A percentile compares a stretch with the other conserved stretches of the same genome.
Conservation (phyloP, 2,329 filamentous ascomycete genomes). For the Colletotrichum tropicale region DNA sequence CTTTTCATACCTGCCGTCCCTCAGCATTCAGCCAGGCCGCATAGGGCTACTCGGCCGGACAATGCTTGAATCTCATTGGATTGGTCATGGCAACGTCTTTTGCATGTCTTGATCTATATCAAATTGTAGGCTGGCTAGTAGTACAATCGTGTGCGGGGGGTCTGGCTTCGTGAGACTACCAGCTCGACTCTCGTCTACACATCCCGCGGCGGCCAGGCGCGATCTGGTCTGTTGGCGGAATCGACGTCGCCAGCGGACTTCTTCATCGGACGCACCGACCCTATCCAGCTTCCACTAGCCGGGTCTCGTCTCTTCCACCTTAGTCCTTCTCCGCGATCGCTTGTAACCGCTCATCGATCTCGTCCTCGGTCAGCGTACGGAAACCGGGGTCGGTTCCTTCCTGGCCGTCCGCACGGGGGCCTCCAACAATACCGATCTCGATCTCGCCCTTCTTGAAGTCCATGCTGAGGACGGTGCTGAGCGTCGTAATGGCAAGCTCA, state of each 20-base stretch:
- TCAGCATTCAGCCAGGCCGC: slow-evolving; percentile 22
- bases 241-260: background rate
- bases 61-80: background rate
- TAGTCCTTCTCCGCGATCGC: slow-evolving; percentile 99
- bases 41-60: background rate
- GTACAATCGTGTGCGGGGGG: slow-evolving; percentile 17
- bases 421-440: slow-evolving; percentile 96
- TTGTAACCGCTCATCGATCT: slow-evolving; percentile 98
- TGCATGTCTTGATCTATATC: slow-evolving; percentile 30
- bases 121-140: slow-evolving; percentile 23
- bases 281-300: slow-evolving; percentile 6
- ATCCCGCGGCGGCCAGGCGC: slow-evolving; percentile 1
- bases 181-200: slow-evolving; percentile 5
- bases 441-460: slow-evolving; percentile 99
- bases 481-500: slow-evolving; percentile 91
- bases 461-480: slow-evolving; percentile 96
- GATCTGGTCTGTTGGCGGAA: slow-evolving; percentile 1
- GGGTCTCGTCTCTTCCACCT: slow-evolving; percentile 34
- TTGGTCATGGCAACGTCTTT: slow-evolving; percentile 10
- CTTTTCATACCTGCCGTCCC: background rate
- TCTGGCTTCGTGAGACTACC: slow-evolving; percentile 2
- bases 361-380: slow-evolving; percentile 90
- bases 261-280: slow-evolving; percentile 4
- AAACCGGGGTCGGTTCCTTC: slow-evolving; percentile 82
- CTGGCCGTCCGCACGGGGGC: slow-evolving; percentile 80